Evolutionary conservation across 352 stramenopile genomes (phyloP).

Genomic region (Phytophthora colocasiae): DNA sequence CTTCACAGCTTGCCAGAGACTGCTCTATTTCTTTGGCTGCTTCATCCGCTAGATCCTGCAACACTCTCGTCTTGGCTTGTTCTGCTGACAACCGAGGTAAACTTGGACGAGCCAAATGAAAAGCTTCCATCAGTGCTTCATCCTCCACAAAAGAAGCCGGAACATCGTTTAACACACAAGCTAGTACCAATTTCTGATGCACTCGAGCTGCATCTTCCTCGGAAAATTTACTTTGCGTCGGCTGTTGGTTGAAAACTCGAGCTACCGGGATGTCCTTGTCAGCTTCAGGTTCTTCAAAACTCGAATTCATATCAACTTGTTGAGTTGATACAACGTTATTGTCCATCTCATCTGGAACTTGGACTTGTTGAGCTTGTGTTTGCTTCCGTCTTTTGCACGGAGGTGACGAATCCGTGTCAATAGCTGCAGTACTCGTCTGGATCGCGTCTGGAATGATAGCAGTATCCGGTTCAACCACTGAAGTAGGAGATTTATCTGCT

Average conservation of each 20-base stretch:
- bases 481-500: background rate
- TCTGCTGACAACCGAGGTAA: slow-evolving; percentile 32
- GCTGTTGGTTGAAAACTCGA: background rate
- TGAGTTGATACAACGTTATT: background rate
- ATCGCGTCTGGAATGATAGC: background rate
- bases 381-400: slow-evolving; percentile 9
- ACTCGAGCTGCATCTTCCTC: slow-evolving; percentile 22
- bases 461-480: background rate
- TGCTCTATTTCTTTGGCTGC: slow-evolving; percentile 13
- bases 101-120: slow-evolving; percentile 34
- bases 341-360: slow-evolving; percentile 2
- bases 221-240: background rate
- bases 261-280: background rate
- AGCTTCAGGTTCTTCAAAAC: background rate
- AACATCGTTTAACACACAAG: slow-evolving; percentile 48
- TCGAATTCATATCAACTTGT: background rate
- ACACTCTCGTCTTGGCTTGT: slow-evolving; percentile 23
- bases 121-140: slow-evolving; percentile 41
- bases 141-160: slow-evolving; percentile 49
- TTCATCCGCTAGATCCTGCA: slow-evolving; percentile 26
- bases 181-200: slow-evolving; percentile 52
- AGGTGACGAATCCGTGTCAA: background rate
- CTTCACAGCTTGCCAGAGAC: slow-evolving; percentile 24
- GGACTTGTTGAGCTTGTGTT: background rate
- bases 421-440: background rate